phyloP scores from a whole-genome alignment of 345 rosid genomes.

The Trapa incisa region DNA sequence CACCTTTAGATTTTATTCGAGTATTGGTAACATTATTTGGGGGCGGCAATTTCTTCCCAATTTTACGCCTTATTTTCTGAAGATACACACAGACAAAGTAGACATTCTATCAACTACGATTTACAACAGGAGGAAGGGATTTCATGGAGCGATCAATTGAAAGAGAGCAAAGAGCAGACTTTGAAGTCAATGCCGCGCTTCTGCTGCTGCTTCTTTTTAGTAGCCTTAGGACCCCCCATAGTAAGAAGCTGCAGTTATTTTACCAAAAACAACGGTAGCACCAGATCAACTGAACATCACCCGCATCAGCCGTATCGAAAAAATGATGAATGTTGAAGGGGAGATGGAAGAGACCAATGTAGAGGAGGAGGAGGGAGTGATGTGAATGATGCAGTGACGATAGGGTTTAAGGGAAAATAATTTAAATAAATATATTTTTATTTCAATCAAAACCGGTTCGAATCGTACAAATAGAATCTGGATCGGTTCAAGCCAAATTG shows the following conservation, averaged over 20 bases:
- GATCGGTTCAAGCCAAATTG: no score
- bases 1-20: constrained; percentile 79
- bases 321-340: no score
- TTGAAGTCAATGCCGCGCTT: constrained; percentile 80
- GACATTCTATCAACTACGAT: background rate
- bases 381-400: no score
- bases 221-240: constrained; percentile 52
- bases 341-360: no score
- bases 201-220: constrained; percentile 73
- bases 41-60: constrained; percentile 79
- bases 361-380: no score
- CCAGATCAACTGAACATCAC: background rate
- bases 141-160: background rate
- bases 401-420: no score
- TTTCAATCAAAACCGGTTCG: no score
- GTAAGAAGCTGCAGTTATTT: background rate
- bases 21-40: constrained; percentile 81
- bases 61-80: constrained; percentile 88
- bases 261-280: background rate
- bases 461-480: no score
- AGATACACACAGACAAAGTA: background rate
- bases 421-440: no score
- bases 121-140: background rate
- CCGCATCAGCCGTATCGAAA: no score
- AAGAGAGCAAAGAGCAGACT: constrained; percentile 12